Evolutionary conservation across 2,329 filamentous ascomycete genomes (phyloP).

Genomic region (Colletotrichum magnum): DNA sequence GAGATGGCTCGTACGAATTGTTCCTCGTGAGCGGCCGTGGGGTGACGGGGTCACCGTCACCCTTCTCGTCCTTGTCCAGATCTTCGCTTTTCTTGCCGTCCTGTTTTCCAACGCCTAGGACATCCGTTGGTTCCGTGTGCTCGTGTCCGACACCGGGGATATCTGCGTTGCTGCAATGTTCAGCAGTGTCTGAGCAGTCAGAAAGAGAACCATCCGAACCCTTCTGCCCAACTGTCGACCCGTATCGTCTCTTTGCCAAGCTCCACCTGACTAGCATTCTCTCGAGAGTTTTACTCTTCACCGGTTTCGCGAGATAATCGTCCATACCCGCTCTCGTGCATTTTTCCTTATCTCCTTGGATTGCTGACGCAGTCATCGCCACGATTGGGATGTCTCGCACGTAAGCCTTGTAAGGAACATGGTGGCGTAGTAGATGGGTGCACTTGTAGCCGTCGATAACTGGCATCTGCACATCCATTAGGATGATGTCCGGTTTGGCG

Average conservation of each 20-base stretch:
- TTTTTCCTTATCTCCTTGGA: slow-evolving; percentile 82
- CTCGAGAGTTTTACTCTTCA: slow-evolving; percentile 77
- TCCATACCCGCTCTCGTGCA: slow-evolving; percentile 83
- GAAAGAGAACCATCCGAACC: slow-evolving; percentile 48
- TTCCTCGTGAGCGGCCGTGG: slow-evolving; percentile 57
- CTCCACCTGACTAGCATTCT: slow-evolving; percentile 81
- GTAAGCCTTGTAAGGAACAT: slow-evolving; percentile 73
- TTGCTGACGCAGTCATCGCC: slow-evolving; percentile 86
- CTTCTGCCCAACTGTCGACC: slow-evolving; percentile 40
- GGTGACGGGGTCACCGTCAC: slow-evolving; percentile 52
- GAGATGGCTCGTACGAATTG: slow-evolving; percentile 56
- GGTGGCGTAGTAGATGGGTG: slow-evolving; percentile 79
- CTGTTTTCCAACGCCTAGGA: background rate
- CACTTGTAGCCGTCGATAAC: slow-evolving; percentile 84
- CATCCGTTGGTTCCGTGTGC: background rate
- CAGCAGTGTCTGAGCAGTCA: slow-evolving; percentile 62
- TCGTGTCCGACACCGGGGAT: slow-evolving; percentile 52
- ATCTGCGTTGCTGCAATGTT: slow-evolving; percentile 58
- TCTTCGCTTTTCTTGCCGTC: slow-evolving; percentile 4
- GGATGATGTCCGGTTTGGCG: slow-evolving; percentile 78
- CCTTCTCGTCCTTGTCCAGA: slow-evolving; percentile 18
- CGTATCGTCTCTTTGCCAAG: slow-evolving; percentile 48
- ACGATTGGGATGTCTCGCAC: slow-evolving; percentile 78
- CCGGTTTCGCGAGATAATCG: slow-evolving; percentile 81
- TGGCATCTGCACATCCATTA: slow-evolving; percentile 85